Evolutionary conservation across 2,329 filamentous ascomycete species (phyloP), one percentile per base, ranked within the genome.

Genomic region (Talaromyces albobiverticillius): DNA sequence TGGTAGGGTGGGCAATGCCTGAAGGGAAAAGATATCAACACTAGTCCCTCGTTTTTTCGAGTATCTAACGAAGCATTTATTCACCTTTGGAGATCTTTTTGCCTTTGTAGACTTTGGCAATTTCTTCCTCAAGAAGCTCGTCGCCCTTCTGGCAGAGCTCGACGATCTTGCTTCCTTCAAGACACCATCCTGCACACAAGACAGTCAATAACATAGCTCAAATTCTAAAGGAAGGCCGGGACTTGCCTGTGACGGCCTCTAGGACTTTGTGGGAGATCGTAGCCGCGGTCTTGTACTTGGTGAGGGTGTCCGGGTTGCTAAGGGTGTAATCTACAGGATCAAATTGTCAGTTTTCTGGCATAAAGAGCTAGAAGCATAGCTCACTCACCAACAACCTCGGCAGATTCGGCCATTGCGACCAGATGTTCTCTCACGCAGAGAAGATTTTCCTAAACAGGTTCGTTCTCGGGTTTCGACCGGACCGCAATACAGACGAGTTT

Each of bases 281-380:
- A 60, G 89, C 93, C 55, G 94, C 94, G 62, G 89, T 92, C 86
- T 96, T 97, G 84, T 97, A 97, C 83, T 97, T 99, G 78, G 94
- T 97, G 67, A 99, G 83, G 67, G 91, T 96, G 74, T 95, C 89
- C 59, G 89, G 90, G 81, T 95, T 94, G 75, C 86, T 89, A 74
- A 96, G 85, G 64, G 89, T 83, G 79, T 95, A 92, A 74, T 95
- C 90, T 95, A 61, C 16, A 36, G 48, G 16, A 34, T 11, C 26
- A 29, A 5, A 40, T 40, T 48, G 53, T 58, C 38, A 54, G 52
- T 57, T 16, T 11, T 25, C 32, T 34, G 26, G 31, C 31, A 25
- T 25, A 46, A 18, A 59, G 58, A 23, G 8, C 4, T 20, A 18
- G 36, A 20, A 20, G 36, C 36, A 38, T 3, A 38, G 34, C 18